Conservation (phyloP, 257 asterid species). For the Solanum chiquidenum region DNA sequence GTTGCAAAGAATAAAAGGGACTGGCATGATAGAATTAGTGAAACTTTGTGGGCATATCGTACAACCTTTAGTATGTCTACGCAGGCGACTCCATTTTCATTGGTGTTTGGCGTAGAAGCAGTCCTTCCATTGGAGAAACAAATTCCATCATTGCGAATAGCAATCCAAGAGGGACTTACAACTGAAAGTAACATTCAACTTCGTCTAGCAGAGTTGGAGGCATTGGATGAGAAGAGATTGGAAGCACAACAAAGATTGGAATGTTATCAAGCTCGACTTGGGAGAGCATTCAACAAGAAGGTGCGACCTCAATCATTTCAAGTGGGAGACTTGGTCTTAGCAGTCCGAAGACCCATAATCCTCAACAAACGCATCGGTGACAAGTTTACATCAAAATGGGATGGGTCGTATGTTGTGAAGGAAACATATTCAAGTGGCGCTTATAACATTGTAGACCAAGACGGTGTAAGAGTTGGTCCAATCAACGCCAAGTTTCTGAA, state of each 20-base stretch:
- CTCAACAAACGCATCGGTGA: neutral
- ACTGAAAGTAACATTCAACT: neutral
- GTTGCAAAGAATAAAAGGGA: no score
- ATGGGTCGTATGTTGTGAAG: neutral
- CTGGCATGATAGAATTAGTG: neutral
- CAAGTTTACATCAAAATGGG: neutral
- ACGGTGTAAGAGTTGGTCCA: neutral
- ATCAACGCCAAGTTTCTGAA: neutral
- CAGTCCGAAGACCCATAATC: neutral
- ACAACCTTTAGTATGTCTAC: neutral
- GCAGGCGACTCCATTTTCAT: neutral
- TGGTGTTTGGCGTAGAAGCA: neutral
- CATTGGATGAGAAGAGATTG: neutral
- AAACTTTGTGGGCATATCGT: neutral
- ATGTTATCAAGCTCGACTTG: neutral
- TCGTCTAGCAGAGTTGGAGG: neutral
- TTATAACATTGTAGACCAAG: neutral
- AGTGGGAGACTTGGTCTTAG: no score
- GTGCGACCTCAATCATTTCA: no score
- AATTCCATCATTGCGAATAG: neutral
- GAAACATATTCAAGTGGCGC: neutral
- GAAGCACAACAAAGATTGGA: neutral
- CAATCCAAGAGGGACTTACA: neutral
- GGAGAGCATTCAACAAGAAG: neutral
- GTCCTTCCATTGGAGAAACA: neutral